Base-by-base conservation (phyloP, 1,284 basidiomycete genomes). In the Baeospora myosura region DNA sequence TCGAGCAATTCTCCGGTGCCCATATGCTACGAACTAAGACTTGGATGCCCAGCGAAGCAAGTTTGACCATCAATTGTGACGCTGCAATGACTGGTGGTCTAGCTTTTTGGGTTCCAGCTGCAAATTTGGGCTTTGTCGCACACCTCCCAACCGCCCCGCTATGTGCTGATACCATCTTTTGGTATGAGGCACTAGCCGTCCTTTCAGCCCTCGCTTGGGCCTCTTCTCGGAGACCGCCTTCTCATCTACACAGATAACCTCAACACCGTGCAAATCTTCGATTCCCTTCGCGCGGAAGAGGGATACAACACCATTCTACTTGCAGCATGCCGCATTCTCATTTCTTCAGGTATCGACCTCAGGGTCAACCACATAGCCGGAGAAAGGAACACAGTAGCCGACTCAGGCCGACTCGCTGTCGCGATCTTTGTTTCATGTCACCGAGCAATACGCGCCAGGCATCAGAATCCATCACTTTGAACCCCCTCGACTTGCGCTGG, bases 161-260 rank as follows among this genome's bases (percentile, higher is more conserved):
- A n/a, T n/a, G n/a, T n/a, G n/a, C n/a, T 1, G 38, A 38, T 8
- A 49, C 29, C 3, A 65, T 56, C 25, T 58, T 66, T 42, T 68
- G 49, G 42, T 54, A 48, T 17, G 60, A 69, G 43, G 57, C 59
- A 0, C 36, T 61, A 0, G 43, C 43, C 14, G 54, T 66, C 1
- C 16, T 48, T 2, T 41, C 50, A 1, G 57, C 58, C 0, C 38
- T 64, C 0, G 37, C 46, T 2, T 42, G 24, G 16, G 8, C n/a
- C 26, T 41, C 26, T 28, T 28, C 26, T 14, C 8, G 14, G 26
- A 8, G 26, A 8, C 36, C 23, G 46, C 0, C 7, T 62, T 0
- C 41, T 39, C 0, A 42, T 63, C 1, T 59, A 39, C 24, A 50
- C 51, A 0, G 57, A 63, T 26, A 61, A 49, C 32, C 10, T 47